Conservation (phyloP, 2,329 filamentous ascomycete species). For the Alternaria tenuissima region DNA sequence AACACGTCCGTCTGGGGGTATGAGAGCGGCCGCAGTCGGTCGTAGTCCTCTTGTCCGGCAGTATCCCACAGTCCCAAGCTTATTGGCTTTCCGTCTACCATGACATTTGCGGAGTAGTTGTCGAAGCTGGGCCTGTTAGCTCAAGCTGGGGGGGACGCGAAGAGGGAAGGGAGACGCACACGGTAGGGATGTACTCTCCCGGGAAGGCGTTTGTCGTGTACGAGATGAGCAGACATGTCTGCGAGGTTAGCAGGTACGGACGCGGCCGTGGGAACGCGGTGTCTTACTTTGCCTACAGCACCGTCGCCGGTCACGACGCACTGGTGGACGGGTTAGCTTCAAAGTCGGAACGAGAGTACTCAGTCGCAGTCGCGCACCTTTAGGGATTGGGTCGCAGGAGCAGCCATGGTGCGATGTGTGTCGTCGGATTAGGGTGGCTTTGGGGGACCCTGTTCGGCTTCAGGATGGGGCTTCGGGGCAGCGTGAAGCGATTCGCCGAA, state of each 20-base stretch:
- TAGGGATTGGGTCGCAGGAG: constrained; percentile 86
- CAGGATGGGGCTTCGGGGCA: constrained; percentile 29
- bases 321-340: constrained; percentile 57
- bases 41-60: constrained; percentile 98
- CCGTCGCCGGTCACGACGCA: constrained; percentile 99
- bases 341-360: background rate
- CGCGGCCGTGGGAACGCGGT: constrained; percentile 25
- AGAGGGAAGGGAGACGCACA: constrained; percentile 64
- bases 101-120: constrained; percentile 98
- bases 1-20: constrained; percentile 99
- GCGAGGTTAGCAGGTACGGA: constrained; percentile 37
- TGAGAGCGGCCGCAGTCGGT: constrained; percentile 89
- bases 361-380: constrained; percentile 68
- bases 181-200: constrained; percentile 99
- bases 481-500: constrained; percentile 25
- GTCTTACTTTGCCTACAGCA: constrained; percentile 93
- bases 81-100: constrained; percentile 98
- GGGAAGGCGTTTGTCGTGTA: constrained; percentile 99
- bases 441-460: constrained; percentile 35
- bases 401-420: constrained; percentile 66
- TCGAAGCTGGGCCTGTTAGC: constrained; percentile 74
- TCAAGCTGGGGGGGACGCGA: constrained; percentile 12
- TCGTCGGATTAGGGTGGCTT: constrained; percentile 35
- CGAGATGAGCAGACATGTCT: constrained; percentile 99
- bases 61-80: constrained; percentile 98